Conservation (phyloP, 768 basidiomycete genomes). For the Dacryopinax primogenitus region DNA sequence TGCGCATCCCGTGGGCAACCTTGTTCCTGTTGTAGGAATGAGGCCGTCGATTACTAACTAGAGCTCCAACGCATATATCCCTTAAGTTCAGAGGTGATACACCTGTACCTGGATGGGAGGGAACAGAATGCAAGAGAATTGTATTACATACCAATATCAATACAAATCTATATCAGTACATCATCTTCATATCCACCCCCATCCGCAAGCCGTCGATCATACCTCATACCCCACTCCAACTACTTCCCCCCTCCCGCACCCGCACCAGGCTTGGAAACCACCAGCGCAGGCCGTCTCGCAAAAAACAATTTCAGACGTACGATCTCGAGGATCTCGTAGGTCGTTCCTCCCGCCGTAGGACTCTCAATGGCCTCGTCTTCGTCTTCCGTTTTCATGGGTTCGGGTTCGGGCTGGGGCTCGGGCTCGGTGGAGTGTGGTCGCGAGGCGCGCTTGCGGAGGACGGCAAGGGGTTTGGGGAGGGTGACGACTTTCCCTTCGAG, state of each 20-base stretch:
- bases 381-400: slow-evolving; percentile 18
- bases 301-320: slow-evolving; percentile 76
- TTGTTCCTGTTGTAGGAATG: too few relatives aligned
- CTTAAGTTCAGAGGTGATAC: too few relatives aligned
- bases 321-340: slow-evolving; percentile 54
- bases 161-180: too few relatives aligned
- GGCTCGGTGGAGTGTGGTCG: slow-evolving; percentile 6
- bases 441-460: slow-evolving; percentile 33
- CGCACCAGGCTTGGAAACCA: not conserved
- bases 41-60: too few relatives aligned
- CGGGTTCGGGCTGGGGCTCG: slow-evolving; percentile 22
- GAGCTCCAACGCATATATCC: too few relatives aligned
- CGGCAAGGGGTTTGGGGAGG: slow-evolving; percentile 69
- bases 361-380: slow-evolving; percentile 18
- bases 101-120: too few relatives aligned
- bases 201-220: not conserved
- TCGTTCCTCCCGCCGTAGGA: slow-evolving; percentile 23
- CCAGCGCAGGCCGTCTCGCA: slow-evolving; percentile 62
- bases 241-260: not conserved
- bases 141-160: too few relatives aligned
- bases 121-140: too few relatives aligned
- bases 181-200: not conserved
- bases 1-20: too few relatives aligned
- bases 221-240: not conserved
- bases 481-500: slow-evolving; percentile 73